phyloP scores from a whole-genome alignment of 2,329 filamentous ascomycete species.

The Ophiostoma fasciatum region DNA sequence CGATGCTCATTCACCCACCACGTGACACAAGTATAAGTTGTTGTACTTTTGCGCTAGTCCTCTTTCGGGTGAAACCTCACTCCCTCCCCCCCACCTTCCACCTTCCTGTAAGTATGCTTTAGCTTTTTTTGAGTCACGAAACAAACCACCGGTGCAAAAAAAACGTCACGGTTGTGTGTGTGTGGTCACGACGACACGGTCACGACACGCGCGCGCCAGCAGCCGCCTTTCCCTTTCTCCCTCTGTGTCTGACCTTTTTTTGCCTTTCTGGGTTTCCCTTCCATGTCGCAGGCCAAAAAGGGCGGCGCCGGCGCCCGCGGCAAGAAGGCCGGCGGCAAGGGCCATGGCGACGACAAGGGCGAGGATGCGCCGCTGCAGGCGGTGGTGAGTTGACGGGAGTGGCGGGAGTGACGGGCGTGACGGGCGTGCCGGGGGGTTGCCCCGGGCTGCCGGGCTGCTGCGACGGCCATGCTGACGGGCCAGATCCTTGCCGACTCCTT shows the following conservation, averaged over 20 bases:
- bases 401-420: background rate
- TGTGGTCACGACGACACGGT: too few relatives aligned
- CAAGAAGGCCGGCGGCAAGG: constrained; percentile 40
- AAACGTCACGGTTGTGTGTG: too few relatives aligned
- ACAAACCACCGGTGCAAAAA: too few relatives aligned
- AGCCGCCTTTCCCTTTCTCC: background rate
- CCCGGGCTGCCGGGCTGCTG: too few relatives aligned
- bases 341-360: constrained; percentile 36
- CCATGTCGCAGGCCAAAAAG: constrained; percentile 25
- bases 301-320: constrained; percentile 10
- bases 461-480: background rate
- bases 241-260: background rate
- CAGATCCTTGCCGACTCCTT: constrained; percentile 89
- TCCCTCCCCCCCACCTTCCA: too few relatives aligned
- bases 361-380: constrained; percentile 46
- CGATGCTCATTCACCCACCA: too few relatives aligned
- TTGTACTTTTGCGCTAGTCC: too few relatives aligned
- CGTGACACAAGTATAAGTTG: too few relatives aligned
- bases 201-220: too few relatives aligned
- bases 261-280: background rate
- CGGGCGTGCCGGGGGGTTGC: constrained; percentile 23
- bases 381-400: constrained; percentile 37
- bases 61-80: too few relatives aligned
- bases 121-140: too few relatives aligned
- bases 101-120: too few relatives aligned